phyloP scores from a whole-genome alignment of 2,329 filamentous ascomycete genomes.

The Paraconiothyrium brasiliense region DNA sequence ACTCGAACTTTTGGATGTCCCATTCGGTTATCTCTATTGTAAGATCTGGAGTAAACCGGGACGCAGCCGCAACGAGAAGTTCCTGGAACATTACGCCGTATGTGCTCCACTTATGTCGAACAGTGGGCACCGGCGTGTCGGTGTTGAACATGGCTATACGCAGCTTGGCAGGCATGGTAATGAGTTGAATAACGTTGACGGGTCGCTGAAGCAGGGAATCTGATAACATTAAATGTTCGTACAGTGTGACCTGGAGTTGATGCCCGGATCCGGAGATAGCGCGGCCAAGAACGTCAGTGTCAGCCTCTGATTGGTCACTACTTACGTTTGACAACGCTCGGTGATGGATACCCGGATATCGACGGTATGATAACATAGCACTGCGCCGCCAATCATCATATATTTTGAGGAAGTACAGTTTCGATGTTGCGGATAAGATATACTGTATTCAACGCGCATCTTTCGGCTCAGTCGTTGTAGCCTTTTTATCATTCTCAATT shows the following conservation, averaged over 20 bases:
- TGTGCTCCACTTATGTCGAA: conserved; percentile 29
- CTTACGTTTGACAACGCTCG: neutral
- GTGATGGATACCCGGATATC: conserved; percentile 8
- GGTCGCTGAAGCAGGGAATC: neutral
- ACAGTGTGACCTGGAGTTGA: neutral
- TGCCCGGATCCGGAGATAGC: conserved; percentile 7
- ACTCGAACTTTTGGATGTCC: conserved; percentile 48
- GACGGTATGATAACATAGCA: neutral
- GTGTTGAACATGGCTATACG: conserved; percentile 44
- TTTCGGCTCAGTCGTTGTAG: too few species aligned
- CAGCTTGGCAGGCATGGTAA: conserved; percentile 20
- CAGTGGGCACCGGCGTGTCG: conserved; percentile 39
- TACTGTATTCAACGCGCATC: too few species aligned
- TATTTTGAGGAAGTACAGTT: too few species aligned
- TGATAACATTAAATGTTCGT: neutral
- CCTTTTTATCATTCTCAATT: too few species aligned
- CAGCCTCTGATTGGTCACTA: neutral
- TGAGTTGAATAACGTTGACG: neutral
- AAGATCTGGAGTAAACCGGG: conserved; percentile 20
- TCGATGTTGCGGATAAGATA: too few species aligned
- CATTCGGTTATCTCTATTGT: conserved; percentile 44
- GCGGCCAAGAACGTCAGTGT: neutral
- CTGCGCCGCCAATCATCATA: too few species aligned
- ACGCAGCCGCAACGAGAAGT: conserved; percentile 32
- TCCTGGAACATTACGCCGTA: conserved; percentile 44